These are phyloP conservation scores for Globisporangium barbulae DNA, from an alignment of 352 stramenopile genomes.

Conservation along the genomic window DNA sequence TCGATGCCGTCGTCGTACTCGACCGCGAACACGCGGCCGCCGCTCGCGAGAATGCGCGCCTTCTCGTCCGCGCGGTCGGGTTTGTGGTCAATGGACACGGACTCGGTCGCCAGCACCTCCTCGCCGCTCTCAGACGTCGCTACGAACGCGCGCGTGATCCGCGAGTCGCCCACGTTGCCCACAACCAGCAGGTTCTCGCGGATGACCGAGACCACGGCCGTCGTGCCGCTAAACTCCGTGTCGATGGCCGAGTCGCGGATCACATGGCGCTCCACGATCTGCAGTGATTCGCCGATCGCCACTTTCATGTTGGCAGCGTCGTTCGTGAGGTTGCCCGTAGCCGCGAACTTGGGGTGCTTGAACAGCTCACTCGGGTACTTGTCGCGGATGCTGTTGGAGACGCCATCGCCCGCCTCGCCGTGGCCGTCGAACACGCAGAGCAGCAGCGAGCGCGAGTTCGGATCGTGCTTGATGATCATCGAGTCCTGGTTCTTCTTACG, in stretches of 20 bases:
- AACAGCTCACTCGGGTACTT: slow-evolving; percentile 90
- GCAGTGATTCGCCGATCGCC: slow-evolving; percentile 53
- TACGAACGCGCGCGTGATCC: slow-evolving; percentile 88
- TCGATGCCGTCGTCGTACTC: slow-evolving; percentile 99
- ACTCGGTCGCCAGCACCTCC: slow-evolving; percentile 36
- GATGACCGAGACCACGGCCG: slow-evolving; percentile 70
- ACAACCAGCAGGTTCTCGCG: slow-evolving; percentile 87
- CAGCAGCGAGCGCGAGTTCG: slow-evolving; percentile 89
- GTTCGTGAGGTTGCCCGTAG: slow-evolving; percentile 41
- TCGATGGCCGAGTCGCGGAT: slow-evolving; percentile 91
- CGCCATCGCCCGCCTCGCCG: slow-evolving; percentile 93
- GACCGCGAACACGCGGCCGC: slow-evolving; percentile 97
- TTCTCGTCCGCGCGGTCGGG: slow-evolving; percentile 95
- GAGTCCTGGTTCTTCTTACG: slow-evolving; percentile 98
- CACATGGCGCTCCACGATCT: slow-evolving; percentile 73
- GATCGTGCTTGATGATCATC: slow-evolving; percentile 94
- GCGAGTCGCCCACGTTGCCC: slow-evolving; percentile 97
- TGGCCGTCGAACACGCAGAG: slow-evolving; percentile 97
- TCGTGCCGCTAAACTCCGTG: slow-evolving; percentile 91
- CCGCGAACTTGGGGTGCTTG: slow-evolving; percentile 80
- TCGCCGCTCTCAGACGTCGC: slow-evolving; percentile 28
- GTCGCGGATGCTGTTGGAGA: slow-evolving; percentile 89
- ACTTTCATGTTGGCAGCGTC: slow-evolving; percentile 59
- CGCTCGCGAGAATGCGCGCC: slow-evolving; percentile 91
- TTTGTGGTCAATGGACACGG: slow-evolving; percentile 98